phyloP scores from a whole-genome alignment of 352 stramenopile species.

The Phytophthora vignae region DNA sequence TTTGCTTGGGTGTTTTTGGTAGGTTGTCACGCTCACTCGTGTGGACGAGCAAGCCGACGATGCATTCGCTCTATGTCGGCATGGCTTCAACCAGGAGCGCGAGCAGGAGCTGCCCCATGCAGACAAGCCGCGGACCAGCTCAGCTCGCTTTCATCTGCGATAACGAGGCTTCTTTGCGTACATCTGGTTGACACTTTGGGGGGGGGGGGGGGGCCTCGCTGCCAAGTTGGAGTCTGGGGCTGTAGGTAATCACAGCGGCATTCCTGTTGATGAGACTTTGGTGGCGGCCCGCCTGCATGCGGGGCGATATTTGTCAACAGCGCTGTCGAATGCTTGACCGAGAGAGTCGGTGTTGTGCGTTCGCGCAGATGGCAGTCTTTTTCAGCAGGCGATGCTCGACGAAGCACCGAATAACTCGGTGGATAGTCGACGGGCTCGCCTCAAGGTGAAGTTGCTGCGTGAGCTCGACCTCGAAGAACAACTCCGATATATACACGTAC shows the following conservation, averaged over 20 bases:
- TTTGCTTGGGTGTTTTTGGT: no score
- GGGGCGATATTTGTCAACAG: conserved; percentile 18
- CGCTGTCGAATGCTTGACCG: not conserved
- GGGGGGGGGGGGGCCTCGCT: not conserved
- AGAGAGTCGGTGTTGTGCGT: conserved; percentile 28
- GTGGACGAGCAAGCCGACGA: conserved; percentile 17
- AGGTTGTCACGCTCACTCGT: not conserved
- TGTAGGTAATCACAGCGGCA: no score
- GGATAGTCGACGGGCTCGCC: conserved; percentile 10
- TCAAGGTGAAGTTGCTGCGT: conserved; percentile 4
- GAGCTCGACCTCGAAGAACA: no score
- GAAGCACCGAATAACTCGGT: conserved; percentile 17
- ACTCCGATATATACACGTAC: no score
- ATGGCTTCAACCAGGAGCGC: conserved; percentile 1
- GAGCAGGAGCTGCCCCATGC: conserved; percentile 9
- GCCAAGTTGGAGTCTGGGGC: not conserved
- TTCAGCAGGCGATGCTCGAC: conserved; percentile 33
- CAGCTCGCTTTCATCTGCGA: conserved; percentile 14
- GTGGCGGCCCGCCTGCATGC: conserved; percentile 9
- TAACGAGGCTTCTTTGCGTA: conserved; percentile 15
- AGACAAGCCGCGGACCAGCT: conserved; percentile 25
- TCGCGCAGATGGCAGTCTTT: conserved; percentile 26
- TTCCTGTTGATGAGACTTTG: not conserved
- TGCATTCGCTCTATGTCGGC: conserved; percentile 15
- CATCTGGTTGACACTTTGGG: conserved; percentile 12